Evolutionary conservation across 441 rosid species (phyloP), one percentile per base, ranked within the genome.

Genomic region (Populus trichocarpa): DNA sequence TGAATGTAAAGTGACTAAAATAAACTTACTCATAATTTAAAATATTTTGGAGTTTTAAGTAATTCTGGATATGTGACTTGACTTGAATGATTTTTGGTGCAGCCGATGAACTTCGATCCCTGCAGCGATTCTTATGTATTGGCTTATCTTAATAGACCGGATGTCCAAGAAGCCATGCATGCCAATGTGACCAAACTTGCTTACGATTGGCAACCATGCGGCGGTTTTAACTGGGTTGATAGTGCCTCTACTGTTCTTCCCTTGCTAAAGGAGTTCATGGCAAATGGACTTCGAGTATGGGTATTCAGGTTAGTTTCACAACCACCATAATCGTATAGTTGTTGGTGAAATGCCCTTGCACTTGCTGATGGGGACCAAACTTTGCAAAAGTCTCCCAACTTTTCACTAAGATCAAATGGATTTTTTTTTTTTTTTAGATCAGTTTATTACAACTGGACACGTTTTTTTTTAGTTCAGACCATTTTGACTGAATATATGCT

Each of bases 121-220:
- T 93, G 96, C 84, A 88, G 85, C 53, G 92, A 85, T 38, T 2
- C 78, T 63, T 91, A 91, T 72, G 92, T 90, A 70, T 33, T 85
- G 35, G 90, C 88, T 7, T 95, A 95, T 81, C 79, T 94, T 30
- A 94, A 94, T 75, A 80, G 85, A 16, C 84, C 81, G 0, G 92
- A 90, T 2, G 97, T 92, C 18, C 97, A 94, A 84, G 84, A 78
- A 66, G 97, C 95, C n/a, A 73, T 94, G 69, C 97, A 94, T 79
- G 98, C 98, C 25, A 92, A 94, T 73, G 85, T 86, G 63, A 94
- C 98, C 2, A 90, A 87, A 69, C 87, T 90, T 35, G 70, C 81
- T 59, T 80, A 90, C 77, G 83, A 77, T 32, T 94, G 98, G 98
- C 71, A 88, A 74, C 85, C 91, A 6, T 92, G 97, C 84, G 87